phyloP scores from a whole-genome alignment of 169 alveolate species.

The Fabrea salina region DNA sequence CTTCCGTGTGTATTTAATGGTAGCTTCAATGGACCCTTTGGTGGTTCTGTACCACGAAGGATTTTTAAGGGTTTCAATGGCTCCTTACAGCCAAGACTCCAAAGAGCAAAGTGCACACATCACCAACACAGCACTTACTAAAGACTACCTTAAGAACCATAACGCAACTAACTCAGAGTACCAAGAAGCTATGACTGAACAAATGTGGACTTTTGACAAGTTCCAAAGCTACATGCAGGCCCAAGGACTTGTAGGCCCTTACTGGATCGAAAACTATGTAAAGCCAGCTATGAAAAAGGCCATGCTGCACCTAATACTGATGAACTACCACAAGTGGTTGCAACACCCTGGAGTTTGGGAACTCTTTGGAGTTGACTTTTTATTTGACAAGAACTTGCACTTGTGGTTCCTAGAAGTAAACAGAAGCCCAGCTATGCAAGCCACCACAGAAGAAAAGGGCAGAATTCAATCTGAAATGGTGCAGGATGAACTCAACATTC shows the following conservation, averaged over 20 bases:
- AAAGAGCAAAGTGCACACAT: not conserved
- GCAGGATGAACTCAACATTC: not conserved
- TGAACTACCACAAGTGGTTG: not conserved
- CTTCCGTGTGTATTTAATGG: conserved; percentile 55
- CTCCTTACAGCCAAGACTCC: conserved; percentile 8
- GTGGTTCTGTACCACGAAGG: conserved; percentile 53
- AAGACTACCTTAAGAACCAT: not conserved
- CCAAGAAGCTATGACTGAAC: conserved; percentile 3
- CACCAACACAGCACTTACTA: conserved; percentile 24
- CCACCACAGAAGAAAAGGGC: conserved; percentile 61
- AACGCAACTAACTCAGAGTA: not conserved
- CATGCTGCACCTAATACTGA: not conserved
- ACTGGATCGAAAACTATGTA: conserved; percentile 1
- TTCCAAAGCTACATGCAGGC: not conserved
- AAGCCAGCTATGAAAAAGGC: not conserved
- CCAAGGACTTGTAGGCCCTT: not conserved
- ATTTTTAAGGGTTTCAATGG: conserved; percentile 33
- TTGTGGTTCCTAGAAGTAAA: conserved; percentile 85
- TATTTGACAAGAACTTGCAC: conserved; percentile 81
- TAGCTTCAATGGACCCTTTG: conserved; percentile 55
- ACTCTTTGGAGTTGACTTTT: conserved; percentile 81
- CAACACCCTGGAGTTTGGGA: conserved; percentile 54
- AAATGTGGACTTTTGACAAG: conserved; percentile 25
- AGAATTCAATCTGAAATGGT: not conserved
- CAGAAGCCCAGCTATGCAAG: conserved; percentile 83